phyloP scores from a whole-genome alignment of 345 rosid species.

The Bruguiera parviflora region DNA sequence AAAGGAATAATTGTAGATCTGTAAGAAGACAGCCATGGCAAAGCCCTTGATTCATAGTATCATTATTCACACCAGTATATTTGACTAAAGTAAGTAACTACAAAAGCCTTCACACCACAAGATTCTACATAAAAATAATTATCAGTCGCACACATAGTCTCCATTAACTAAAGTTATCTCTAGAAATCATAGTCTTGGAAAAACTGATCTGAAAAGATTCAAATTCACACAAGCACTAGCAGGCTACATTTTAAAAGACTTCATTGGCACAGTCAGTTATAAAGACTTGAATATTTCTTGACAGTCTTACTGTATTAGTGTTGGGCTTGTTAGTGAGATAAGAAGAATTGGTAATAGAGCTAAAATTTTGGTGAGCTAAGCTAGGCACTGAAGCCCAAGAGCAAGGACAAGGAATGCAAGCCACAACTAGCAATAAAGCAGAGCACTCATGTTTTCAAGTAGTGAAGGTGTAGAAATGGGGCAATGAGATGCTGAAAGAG shows the following conservation, averaged over 20 bases:
- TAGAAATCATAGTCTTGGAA: neutral
- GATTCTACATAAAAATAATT: neutral
- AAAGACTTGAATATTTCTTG: neutral
- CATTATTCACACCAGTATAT: neutral
- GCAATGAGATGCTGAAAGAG: neutral
- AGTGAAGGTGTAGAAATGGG: neutral
- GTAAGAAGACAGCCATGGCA: neutral
- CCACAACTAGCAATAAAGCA: neutral
- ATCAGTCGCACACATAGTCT: neutral
- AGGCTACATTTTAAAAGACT: neutral
- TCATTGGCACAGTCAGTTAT: neutral
- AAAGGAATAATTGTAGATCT: neutral
- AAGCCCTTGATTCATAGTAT: slow-evolving; percentile 1
- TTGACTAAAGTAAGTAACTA: neutral
- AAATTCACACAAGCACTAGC: neutral
- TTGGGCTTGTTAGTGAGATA: too few relatives aligned
- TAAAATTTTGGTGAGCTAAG: too few relatives aligned
- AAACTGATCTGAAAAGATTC: neutral
- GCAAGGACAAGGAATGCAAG: too few relatives aligned
- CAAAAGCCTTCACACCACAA: neutral
- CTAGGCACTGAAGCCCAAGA: too few relatives aligned
- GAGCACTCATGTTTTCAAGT: neutral
- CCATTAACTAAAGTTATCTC: neutral
- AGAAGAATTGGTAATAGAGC: too few relatives aligned
- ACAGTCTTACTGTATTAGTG: too few relatives aligned